Evolutionary conservation across 2,329 filamentous ascomycete genomes (phyloP).

Genomic region (Monosporascus sp.): DNA sequence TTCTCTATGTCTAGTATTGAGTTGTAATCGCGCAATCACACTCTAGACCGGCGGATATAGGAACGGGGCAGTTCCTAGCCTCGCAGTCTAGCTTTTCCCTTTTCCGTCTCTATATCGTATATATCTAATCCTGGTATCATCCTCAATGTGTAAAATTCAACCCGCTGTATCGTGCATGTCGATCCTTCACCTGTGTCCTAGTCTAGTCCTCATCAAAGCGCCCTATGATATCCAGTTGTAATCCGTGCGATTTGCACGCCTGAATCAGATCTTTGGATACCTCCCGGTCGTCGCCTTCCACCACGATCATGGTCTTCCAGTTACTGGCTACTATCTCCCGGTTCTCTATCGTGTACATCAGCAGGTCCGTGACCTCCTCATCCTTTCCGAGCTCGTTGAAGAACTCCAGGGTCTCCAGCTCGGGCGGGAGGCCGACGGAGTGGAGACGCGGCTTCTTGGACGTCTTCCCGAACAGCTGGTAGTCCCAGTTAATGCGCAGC

Average conservation of each 20-base stretch:
- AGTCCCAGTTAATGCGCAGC: constrained; percentile 40
- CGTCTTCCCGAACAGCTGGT: constrained; percentile 41
- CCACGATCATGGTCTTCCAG: constrained; percentile 32
- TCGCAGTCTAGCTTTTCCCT: background rate
- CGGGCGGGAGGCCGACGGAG: constrained; percentile 41
- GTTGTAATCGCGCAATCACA: no score
- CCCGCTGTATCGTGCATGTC: background rate
- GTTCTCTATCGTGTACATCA: constrained; percentile 36
- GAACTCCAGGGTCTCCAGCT: constrained; percentile 40
- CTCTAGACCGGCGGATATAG: no score
- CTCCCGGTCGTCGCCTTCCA: constrained; percentile 23
- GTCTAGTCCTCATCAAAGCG: background rate
- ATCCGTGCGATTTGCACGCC: constrained; percentile 27
- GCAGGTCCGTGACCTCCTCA: constrained; percentile 40
- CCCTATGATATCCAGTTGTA: constrained; percentile 22
- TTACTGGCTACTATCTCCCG: constrained; percentile 31
- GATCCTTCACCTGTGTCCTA: background rate
- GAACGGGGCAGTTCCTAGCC: background rate
- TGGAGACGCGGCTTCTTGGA: constrained; percentile 39
- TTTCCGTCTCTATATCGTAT: background rate
- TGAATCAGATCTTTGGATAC: constrained; percentile 29
- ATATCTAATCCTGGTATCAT: background rate
- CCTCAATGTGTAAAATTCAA: background rate
- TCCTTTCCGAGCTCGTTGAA: constrained; percentile 40
- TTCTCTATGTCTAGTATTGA: no score